phyloP scores from a whole-genome alignment of 2,329 filamentous ascomycete species.

The Epichloe hybrida region DNA sequence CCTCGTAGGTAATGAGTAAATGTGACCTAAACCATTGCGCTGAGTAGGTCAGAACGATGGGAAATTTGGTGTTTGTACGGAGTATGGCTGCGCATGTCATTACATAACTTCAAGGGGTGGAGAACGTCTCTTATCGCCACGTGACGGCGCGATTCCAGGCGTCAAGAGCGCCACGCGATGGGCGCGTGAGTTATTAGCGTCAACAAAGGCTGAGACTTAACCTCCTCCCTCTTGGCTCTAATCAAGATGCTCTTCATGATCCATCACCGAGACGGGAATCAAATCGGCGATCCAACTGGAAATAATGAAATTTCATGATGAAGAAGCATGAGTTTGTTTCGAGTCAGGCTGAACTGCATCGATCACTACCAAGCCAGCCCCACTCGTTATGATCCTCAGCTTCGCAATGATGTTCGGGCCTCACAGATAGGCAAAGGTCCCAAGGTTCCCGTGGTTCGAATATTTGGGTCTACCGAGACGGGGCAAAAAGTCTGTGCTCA shows the following conservation, averaged over 20 bases:
- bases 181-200: neutral
- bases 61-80: neutral
- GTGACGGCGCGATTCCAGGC: slow-evolving; percentile 13
- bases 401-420: slow-evolving; percentile 50
- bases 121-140: slow-evolving; percentile 11
- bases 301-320: neutral
- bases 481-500: slow-evolving; percentile 90
- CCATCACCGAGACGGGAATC: neutral
- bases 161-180: neutral
- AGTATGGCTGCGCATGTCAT: neutral
- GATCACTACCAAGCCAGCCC: slow-evolving; percentile 82
- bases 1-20: neutral
- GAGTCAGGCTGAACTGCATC: slow-evolving; percentile 86
- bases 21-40: neutral
- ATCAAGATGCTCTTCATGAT: neutral
- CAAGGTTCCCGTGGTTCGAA: slow-evolving; percentile 71
- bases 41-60: neutral
- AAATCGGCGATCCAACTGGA: neutral
- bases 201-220: neutral
- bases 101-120: neutral
- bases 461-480: slow-evolving; percentile 87
- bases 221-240: neutral
- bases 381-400: slow-evolving; percentile 65
- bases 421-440: slow-evolving; percentile 49
- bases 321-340: slow-evolving; percentile 52